phyloP scores from a whole-genome alignment of 108 stramenopile species.

The Nitzschia putrida region DNA sequence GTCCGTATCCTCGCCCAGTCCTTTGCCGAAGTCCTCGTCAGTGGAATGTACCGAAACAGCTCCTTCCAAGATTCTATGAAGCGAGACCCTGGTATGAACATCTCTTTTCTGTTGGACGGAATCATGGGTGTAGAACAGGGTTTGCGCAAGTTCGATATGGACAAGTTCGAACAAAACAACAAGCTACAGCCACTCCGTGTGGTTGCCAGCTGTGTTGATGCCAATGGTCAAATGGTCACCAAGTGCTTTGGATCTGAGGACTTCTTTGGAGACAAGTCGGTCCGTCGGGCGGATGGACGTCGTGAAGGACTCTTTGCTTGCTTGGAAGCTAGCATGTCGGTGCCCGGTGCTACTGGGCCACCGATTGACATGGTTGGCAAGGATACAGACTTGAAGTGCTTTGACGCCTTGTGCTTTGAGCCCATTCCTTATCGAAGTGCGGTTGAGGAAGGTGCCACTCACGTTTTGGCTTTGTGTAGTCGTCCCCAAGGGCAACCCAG shows the following conservation, averaged over 20 bases:
- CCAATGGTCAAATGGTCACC: slow-evolving; percentile 49
- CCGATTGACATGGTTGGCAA: slow-evolving; percentile 51
- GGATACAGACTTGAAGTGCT: slow-evolving; percentile 22
- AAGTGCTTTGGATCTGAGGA: slow-evolving; percentile 65
- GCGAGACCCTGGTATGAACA: slow-evolving; percentile 63
- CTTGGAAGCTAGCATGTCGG: slow-evolving; percentile 76
- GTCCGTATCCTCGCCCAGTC: slow-evolving; percentile 29
- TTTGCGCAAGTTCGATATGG: slow-evolving; percentile 73
- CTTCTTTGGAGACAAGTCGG: slow-evolving; percentile 51
- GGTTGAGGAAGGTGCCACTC: slow-evolving; percentile 79
- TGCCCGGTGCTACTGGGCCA: slow-evolving; percentile 79
- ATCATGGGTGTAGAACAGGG: slow-evolving; percentile 73
- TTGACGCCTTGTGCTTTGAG: slow-evolving; percentile 87
- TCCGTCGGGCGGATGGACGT: slow-evolving; percentile 6
- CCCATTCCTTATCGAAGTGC: slow-evolving; percentile 78
- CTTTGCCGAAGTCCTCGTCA: slow-evolving; percentile 13
- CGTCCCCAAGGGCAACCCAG: slow-evolving; percentile 61
- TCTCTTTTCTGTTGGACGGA: slow-evolving; percentile 69
- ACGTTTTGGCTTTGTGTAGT: slow-evolving; percentile 66
- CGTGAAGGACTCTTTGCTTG: slow-evolving; percentile 78
- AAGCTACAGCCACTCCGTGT: slow-evolving; percentile 61
- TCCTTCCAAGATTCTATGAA: not conserved
- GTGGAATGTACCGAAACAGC: not conserved
- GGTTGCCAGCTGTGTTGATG: slow-evolving; percentile 59
- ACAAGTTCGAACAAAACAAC: slow-evolving; percentile 67